Evolutionary conservation across 192 early-diverging fungal species (phyloP), one percentile per base, ranked within the genome.

Genomic region (Chytriomyces hyalinus): DNA sequence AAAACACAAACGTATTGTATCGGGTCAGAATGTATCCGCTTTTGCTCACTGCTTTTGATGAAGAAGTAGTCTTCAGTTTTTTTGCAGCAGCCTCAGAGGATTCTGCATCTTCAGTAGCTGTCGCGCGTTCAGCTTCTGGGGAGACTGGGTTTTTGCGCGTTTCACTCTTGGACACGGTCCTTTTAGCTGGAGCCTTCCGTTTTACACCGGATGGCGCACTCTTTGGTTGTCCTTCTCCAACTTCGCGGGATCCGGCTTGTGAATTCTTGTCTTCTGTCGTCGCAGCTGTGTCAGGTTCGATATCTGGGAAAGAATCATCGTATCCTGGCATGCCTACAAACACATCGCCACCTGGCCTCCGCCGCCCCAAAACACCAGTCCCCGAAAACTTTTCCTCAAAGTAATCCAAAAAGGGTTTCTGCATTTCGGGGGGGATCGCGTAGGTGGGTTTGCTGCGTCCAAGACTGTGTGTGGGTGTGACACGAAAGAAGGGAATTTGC

Each of bases 361-460:
- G n/a, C 36, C 44, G 17, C 36, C 71, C 71, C 8, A 73, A 28
- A 43, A 73, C 71, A 22, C 15, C 51, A 15, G 17, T 43, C 11
- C 17, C 26, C 26, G 59, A 53, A 63, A 73, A 73, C 57, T 63
- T 61, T 17, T 73, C 71, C 61, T 73, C 71, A 73, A 73, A 73
- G 50, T 70, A 70, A 10, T 70, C 68, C 49, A 70, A 49, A 70
- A 70, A 70, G 20, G 49, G 49, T 28, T 70, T 70, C 8, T 70
- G 68, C 22, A 70, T 24, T 10, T 11, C 49, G 20, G 68, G 68
- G 5, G 68, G 68, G 68, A 70, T 70, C 49, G 68, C 68, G 53
- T 70, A 70, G 8, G 68, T 70, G 47, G 68, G 68, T 57, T 70
- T 70, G 59, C 71, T 73, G 36, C 71, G 53, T 8, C 71, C 71